phyloP scores from a whole-genome alignment of 306 rosid species.

The Cajanus cajan region DNA sequence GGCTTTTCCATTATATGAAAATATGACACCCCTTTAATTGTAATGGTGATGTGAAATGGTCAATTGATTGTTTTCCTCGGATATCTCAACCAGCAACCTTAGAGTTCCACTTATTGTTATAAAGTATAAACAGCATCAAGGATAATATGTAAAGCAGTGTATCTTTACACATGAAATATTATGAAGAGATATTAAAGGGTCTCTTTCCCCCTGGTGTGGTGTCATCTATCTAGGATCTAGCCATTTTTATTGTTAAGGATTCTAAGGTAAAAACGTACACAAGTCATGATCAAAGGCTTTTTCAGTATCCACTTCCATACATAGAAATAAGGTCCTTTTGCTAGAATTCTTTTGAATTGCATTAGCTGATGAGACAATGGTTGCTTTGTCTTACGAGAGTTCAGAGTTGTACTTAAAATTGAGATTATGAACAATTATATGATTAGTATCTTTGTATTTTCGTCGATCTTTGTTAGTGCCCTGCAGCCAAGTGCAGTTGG shows the following conservation, averaged over 20 bases:
- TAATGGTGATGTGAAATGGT: neutral
- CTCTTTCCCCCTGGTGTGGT: neutral
- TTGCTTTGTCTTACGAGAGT: neutral
- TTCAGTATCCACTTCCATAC: neutral
- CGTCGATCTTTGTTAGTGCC: neutral
- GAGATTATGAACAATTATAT: neutral
- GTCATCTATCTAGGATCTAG: neutral
- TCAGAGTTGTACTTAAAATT: neutral
- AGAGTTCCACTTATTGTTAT: neutral
- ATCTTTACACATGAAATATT: neutral
- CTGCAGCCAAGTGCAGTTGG: neutral
- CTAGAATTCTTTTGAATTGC: neutral
- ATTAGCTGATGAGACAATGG: neutral
- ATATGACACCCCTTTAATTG: neutral
- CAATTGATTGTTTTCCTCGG: neutral
- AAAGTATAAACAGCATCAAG: neutral
- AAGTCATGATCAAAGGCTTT: neutral
- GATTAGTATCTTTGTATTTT: neutral
- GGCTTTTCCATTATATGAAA: neutral
- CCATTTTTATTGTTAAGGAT: neutral
- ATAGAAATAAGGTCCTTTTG: neutral
- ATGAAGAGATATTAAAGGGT: neutral
- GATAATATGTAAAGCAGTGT: neutral
- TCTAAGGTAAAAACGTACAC: neutral
- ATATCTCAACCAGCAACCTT: neutral